These are phyloP conservation scores for Neonectria ditissima DNA, from an alignment of 2,329 filamentous ascomycete species.

Conservation along the genomic window DNA sequence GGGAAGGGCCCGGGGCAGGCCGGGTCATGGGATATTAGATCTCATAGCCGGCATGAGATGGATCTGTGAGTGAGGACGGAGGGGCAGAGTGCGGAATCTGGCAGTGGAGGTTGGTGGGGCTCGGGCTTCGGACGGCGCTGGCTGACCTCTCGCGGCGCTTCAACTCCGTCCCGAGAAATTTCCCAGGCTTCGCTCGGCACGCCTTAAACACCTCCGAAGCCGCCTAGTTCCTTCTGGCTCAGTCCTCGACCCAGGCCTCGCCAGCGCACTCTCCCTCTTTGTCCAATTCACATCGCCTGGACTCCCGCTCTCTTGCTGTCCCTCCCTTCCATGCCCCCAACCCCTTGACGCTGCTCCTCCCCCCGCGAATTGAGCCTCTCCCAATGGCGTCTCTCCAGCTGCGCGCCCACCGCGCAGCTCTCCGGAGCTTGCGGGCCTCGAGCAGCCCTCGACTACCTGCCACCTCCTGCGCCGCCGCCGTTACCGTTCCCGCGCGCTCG, in stretches of 20 bases:
- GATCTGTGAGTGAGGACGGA: background rate
- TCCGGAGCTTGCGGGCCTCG: conserved; percentile 46
- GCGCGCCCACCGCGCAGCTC: conserved; percentile 46
- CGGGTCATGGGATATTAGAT: conserved; percentile 15
- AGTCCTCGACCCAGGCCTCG: background rate
- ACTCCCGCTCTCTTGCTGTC: background rate
- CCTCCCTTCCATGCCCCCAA: conserved; percentile 9
- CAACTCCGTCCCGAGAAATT: conserved; percentile 46
- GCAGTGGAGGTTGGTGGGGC: conserved; percentile 31
- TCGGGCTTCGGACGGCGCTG: conserved; percentile 29
- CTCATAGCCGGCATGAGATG: conserved; percentile 5
- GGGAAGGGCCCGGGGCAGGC: conserved; percentile 5
- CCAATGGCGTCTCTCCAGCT: conserved; percentile 51
- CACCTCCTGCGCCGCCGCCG: too few species aligned
- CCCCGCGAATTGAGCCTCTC: conserved; percentile 27
- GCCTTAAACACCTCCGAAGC: conserved; percentile 34
- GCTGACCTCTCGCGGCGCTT: conserved; percentile 37
- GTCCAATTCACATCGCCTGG: background rate
- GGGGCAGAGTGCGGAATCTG: background rate
- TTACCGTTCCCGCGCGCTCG: conserved; percentile 38
- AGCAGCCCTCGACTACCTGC: conserved; percentile 31
- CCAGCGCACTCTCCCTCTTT: conserved; percentile 4
- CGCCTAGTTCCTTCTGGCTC: conserved; percentile 1
- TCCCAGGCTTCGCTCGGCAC: conserved; percentile 28
- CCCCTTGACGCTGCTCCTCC: background rate